Evolutionary conservation across 2,329 filamentous ascomycete species (phyloP).

Genomic region (Hysterium pulicare): DNA sequence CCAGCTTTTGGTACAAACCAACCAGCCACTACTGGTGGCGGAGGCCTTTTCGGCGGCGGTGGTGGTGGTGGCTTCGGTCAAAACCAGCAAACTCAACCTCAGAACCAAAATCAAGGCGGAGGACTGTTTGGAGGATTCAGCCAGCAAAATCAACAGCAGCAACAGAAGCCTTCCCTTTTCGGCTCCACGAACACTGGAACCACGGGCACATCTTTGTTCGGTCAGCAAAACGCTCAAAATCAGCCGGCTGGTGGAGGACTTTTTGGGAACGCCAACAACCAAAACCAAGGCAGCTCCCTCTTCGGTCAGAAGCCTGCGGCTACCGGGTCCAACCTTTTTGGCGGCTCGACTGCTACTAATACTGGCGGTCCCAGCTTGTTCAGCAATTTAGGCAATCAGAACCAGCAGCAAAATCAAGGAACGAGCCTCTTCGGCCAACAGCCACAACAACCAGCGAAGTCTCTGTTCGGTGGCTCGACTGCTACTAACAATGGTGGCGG

Average conservation of each 20-base stretch:
- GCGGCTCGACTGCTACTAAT: conserved; percentile 20
- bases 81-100: conserved; percentile 12
- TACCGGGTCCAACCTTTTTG: conserved; percentile 29
- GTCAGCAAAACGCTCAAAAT: conserved; percentile 28
- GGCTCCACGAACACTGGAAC: conserved; percentile 26
- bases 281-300: conserved; percentile 38
- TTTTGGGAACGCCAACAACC: conserved; percentile 44
- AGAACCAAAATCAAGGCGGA: conserved; percentile 13
- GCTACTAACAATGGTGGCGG: conserved; percentile 41
- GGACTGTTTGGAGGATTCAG: conserved; percentile 28
- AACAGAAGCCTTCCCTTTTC: conserved; percentile 40
- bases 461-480: conserved; percentile 43
- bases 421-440: conserved; percentile 39
- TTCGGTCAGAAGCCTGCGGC: conserved; percentile 38
- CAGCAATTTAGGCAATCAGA: conserved; percentile 28
- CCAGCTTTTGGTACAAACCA: conserved; percentile 26
- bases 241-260: conserved; percentile 33
- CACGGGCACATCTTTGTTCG: conserved; percentile 51
- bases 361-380: conserved; percentile 35
- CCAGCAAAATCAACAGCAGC: conserved; percentile 18
- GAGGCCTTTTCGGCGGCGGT: conserved; percentile 23
- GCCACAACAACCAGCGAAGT: conserved; percentile 50
- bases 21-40: conserved; percentile 24
- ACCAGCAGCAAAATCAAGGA: conserved; percentile 27
- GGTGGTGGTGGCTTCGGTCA: conserved; percentile 3